Conservation (phyloP, 371 early-diverging fungal genomes). For the Mortierella sp. region DNA sequence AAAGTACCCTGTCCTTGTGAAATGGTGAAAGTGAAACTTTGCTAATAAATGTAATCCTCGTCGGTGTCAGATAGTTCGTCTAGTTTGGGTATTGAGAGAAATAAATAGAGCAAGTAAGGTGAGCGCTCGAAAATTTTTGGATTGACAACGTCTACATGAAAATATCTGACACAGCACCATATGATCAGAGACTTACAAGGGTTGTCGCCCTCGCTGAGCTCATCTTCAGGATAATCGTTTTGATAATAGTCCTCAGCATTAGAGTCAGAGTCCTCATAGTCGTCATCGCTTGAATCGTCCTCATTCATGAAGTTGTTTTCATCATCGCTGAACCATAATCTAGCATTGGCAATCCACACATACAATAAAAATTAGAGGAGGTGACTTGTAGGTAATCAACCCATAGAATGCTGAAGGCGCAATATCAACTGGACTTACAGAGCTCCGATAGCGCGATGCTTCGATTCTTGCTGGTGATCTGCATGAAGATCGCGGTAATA, state of each 20-base stretch:
- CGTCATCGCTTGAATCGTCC: constrained; percentile 65
- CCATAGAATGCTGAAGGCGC: not conserved
- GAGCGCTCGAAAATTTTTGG: too few species aligned
- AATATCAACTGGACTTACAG: constrained; percentile 54
- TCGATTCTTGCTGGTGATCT: constrained; percentile 28
- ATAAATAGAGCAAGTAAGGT: too few species aligned
- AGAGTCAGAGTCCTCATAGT: constrained; percentile 71
- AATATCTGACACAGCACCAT: too few species aligned
- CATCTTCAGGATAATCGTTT: constrained; percentile 75
- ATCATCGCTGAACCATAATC: constrained; percentile 64
- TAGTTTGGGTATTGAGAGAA: too few species aligned
- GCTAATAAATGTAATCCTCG: too few species aligned
- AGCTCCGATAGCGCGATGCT: constrained; percentile 58
- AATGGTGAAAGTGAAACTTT: too few species aligned
- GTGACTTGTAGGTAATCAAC: not conserved
- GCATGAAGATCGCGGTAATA: constrained; percentile 68
- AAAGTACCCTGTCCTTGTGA: too few species aligned
- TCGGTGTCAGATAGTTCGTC: too few species aligned
- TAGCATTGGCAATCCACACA: constrained; percentile 6
- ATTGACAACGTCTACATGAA: too few species aligned
- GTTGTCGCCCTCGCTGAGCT: constrained; percentile 59
- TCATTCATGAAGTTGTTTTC: constrained; percentile 68
- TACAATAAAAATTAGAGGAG: not conserved
- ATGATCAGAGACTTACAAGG: constrained; percentile 40
- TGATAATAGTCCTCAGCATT: constrained; percentile 78